Percentiles rank a stretch among this genome's conserved stretches.
Conservation (phyloP, 164 flowering plant species). For the Berberis vulgaris region DNA sequence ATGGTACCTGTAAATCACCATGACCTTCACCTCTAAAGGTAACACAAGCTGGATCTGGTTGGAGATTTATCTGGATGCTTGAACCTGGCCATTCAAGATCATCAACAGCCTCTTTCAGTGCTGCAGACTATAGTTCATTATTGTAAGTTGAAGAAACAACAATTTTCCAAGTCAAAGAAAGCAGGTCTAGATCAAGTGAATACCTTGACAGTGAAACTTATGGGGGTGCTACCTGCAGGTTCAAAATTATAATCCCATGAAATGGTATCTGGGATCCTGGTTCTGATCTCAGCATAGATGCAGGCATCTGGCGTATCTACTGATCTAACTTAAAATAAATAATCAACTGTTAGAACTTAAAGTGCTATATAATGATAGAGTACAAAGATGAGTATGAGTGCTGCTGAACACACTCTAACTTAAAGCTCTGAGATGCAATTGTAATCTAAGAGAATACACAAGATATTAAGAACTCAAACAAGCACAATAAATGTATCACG, state of each 20-base stretch:
- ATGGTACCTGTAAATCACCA: conserved; percentile 81
- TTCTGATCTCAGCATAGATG: conserved; percentile 87
- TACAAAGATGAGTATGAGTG: background rate
- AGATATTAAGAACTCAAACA: no score
- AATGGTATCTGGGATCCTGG: conserved; percentile 81
- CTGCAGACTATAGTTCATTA: conserved; percentile 61
- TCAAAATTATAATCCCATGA: conserved; percentile 97
- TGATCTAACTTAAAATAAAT: conserved; percentile 37
- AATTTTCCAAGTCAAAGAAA: background rate
- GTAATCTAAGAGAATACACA: no score
- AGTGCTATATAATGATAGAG: conserved; percentile 1
- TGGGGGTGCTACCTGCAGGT: conserved; percentile 73
- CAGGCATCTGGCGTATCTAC: conserved; percentile 70
- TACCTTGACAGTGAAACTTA: conserved; percentile 88
- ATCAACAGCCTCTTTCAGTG: conserved; percentile 88
- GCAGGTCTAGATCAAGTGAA: background rate
- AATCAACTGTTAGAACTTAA: conserved; percentile 1
- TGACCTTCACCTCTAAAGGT: conserved; percentile 91
- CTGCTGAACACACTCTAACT: no score
- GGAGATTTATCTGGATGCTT: conserved; percentile 61
- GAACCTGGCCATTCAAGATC: conserved; percentile 99
- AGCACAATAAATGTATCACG: no score
- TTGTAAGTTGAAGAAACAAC: background rate
- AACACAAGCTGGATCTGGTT: conserved; percentile 73
- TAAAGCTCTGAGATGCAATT: no score